Evolutionary conservation across 2,329 filamentous ascomycete genomes (phyloP), one percentile per base, ranked within the genome.

Genomic region (Cryphonectria radicalis): DNA sequence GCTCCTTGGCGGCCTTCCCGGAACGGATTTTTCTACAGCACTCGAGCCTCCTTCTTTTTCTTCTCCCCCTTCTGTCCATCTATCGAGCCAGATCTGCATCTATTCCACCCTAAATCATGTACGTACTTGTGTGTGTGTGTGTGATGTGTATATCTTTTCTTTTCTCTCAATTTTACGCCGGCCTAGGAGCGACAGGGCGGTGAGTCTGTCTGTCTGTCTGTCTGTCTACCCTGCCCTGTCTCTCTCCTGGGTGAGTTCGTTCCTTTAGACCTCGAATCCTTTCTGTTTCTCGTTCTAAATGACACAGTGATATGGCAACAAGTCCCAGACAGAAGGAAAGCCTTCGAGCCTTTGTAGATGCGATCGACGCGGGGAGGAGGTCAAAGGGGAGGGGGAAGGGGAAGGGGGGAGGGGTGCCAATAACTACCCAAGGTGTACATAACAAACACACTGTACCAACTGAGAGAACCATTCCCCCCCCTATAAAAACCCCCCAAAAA

Each of bases 1-100:
- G 62, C 22, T 35, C 3, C n/a, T 17, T 14, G 25, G 62, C 62
- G 42, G 35, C 62, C 62, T 4, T 64, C 40, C 13, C 62, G 62
- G 62, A 46, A 46, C 62, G 62, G 62, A 64, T 42, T 64, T 46
- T 64, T 46, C 62, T 64, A 63, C 60, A 40, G 60, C 17, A 64
- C 25, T 43, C 17, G 62, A 43, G 62, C n/a, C 37, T 63, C n/a
- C 60, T n/a, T 19, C 37, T 63, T 17, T n/a, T 8, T n/a, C 22
- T n/a, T 11, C n/a, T n/a, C 2, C 2, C 32, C 32, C 32, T 13
- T 10, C 59, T 62, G 8, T 37, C 59, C 32, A 8, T 13, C 32
- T 32, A 28, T 28, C 32, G 32, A 32, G 59, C 35, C 32, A 14
- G 59, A 62, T 37, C 59, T n/a, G 46, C 46, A 50, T 10, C 3